Evolutionary conservation across 2,329 filamentous ascomycete species (phyloP).

Genomic region (Stachybotrys chlorohalonatus): DNA sequence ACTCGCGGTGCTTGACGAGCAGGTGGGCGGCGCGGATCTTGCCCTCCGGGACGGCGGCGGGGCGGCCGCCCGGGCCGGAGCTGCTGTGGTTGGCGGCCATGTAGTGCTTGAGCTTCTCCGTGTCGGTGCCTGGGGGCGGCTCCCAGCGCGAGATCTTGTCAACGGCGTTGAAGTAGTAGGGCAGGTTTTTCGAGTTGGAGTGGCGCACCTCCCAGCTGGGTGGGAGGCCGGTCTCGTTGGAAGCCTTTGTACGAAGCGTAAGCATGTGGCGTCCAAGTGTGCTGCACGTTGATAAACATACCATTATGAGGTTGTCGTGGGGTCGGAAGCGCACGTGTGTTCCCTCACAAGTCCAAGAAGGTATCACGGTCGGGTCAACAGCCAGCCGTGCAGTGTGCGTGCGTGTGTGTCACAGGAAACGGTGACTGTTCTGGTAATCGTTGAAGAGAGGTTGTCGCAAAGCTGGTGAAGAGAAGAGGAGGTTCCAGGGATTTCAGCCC

Average conservation of each 20-base stretch:
- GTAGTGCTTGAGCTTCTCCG: conserved; percentile 85
- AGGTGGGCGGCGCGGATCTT: conserved; percentile 93
- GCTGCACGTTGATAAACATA: background rate
- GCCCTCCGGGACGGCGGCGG: conserved; percentile 45
- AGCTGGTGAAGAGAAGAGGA: background rate
- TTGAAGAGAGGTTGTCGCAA: background rate
- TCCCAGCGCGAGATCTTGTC: conserved; percentile 94
- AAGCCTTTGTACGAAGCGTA: conserved; percentile 29
- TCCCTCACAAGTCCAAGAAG: background rate
- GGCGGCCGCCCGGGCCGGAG: conserved; percentile 29
- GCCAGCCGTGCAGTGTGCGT: no score
- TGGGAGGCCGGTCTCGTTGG: conserved; percentile 66
- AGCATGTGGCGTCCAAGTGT: background rate
- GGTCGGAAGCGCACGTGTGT: background rate
- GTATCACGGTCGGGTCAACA: no score
- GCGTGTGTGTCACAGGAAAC: no score
- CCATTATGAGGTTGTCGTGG: background rate
- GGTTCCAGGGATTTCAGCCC: no score
- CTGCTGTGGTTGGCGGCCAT: conserved; percentile 81
- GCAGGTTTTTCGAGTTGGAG: conserved; percentile 96
- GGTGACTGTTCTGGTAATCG: no score
- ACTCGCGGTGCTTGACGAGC: conserved; percentile 86
- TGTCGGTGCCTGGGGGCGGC: conserved; percentile 78
- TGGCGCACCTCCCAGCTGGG: conserved; percentile 90
- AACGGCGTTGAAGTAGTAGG: conserved; percentile 91